These are phyloP conservation scores for Hericium erinaceus DNA, from an alignment of 768 basidiomycete species.

Conservation along the genomic window DNA sequence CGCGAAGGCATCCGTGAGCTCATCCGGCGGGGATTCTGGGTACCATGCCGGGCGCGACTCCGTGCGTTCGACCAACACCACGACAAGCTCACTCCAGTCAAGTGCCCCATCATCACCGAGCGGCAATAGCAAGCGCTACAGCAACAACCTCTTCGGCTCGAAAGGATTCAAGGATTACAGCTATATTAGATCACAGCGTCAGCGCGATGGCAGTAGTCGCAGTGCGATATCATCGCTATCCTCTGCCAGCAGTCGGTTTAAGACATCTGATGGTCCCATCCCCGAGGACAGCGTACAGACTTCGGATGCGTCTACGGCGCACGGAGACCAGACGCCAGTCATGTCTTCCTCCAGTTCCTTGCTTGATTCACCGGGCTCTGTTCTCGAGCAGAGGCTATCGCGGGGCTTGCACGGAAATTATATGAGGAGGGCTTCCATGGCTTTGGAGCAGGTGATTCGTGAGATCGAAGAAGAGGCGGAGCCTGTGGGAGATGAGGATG, in stretches of 20 bases:
- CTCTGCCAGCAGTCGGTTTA: slow-evolving; percentile 2
- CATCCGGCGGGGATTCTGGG: slow-evolving; percentile 16
- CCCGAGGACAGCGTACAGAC: slow-evolving; percentile 6
- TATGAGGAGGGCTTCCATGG: slow-evolving; percentile 59
- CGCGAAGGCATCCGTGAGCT: slow-evolving; percentile 21
- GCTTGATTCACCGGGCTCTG: slow-evolving; percentile 23
- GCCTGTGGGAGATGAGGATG: slow-evolving; percentile 25
- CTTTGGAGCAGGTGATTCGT: slow-evolving; percentile 65
- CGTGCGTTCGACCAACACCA: slow-evolving; percentile 22
- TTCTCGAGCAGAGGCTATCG: slow-evolving; percentile 32
- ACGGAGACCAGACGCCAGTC: slow-evolving; percentile 2
- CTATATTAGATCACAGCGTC: slow-evolving; percentile 46
- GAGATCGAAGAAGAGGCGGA: slow-evolving; percentile 71
- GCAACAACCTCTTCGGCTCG: slow-evolving; percentile 82
- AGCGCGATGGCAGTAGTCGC: slow-evolving; percentile 30
- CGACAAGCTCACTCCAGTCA: slow-evolving; percentile 28
- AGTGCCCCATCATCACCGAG: slow-evolving; percentile 32
- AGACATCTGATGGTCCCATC: slow-evolving; percentile 4
- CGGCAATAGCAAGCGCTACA: slow-evolving; percentile 57
- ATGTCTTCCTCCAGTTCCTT: slow-evolving; percentile 2
- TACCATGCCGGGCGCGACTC: slow-evolving; percentile 7
- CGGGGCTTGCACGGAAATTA: slow-evolving; percentile 42
- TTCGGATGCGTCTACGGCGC: slow-evolving; percentile 1
- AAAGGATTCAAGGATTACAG: slow-evolving; percentile 68
- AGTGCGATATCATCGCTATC: slow-evolving; percentile 15